Base-by-base conservation (phyloP, 2,329 filamentous ascomycete genomes). In the Saccharata proteae region DNA sequence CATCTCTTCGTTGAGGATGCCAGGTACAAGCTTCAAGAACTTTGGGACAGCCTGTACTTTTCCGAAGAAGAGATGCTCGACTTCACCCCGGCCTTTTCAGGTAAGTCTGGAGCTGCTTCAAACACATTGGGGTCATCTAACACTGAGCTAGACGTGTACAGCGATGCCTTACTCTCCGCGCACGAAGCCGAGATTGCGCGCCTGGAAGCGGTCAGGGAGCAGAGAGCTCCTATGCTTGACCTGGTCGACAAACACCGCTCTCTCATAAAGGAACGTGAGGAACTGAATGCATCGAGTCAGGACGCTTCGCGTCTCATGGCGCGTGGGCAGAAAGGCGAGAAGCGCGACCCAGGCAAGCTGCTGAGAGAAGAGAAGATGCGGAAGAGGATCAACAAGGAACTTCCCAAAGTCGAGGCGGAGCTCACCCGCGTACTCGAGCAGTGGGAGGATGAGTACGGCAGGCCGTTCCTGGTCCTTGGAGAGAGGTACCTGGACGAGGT, bases 31-130 rank as follows among this genome's bases (percentile, higher is more conserved):
- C 69, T 98, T 8, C 88, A 96, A 55, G 86, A 92, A 49, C 72
- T 98, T 1, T 98, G 92, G 90, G 90, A 98, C 51, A 68, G 74
- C 1, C 63, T 98, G 2, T 96, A 90, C 62, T 86, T 92, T 50
- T 93, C 83, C 0, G 90, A 98, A 52, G 90, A 98, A 48, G 90
- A 98, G 60, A 96, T 96, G 86, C 73, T 96, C 35, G 86, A 94
- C 43, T 98, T 98, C 45, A 90, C 86, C 0, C 90, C 92, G 1
- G 90, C 86, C 24, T 96, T 96, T 53, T 93, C 85, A 26, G 52
- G 52, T 55, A 38, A 30, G 48, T 35, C 15, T 29, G 19, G 16
- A 11, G 9, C 3, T n/a, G n/a, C n/a, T n/a, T n/a, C 11, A 8
- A 21, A 4, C 3, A 3, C 14, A 1, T 19, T 11, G 13, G n/a